Evolutionary conservation across 257 asterid genomes (phyloP), one percentile per base, ranked within the genome.

Genomic region (Fraxinus americana): DNA sequence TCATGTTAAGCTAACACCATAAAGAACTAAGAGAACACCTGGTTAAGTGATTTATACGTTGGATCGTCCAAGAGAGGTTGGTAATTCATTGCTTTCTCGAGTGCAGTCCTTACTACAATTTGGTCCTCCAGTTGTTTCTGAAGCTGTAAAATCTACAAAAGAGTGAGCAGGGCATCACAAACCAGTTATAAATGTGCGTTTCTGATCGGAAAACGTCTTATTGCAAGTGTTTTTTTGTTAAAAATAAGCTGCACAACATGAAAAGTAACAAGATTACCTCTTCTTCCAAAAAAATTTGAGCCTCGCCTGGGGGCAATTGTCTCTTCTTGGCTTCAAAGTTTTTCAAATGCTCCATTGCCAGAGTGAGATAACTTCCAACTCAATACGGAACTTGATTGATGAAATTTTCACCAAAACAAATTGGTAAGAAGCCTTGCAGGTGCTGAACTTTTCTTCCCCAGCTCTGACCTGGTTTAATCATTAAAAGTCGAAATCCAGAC

Each of bases 61-160:
- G 89, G 85, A 81, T 88, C 90, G 66, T 88, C 87, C 25, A 69
- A 67, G 65, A 82, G 78, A 85, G 93, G 92, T 61, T 78, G 88
- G 77, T 74, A 78, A 80, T 79, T 83, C 57, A 86, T 67, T 6
- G 94, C 92, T 63, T 84, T 86, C 83, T 92, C 91, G 12, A 89
- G 89, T 12, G 87, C 88, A 50, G 83, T 82, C 9, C 97, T 83
- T 30, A 81, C 77, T 38, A 73, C 75, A 4, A 84, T 88, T 80
- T 92, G 95, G 78, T 85, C 68, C 54, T 89, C 89, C 41, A 89
- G 84, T 79, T 92, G 92, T 77, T 77, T 84, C 84, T 86, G 86
- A 70, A 91, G 92, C 86, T 86, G 87, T 36, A 48, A 43, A 77
- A 92, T 87, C 97, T 92, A 82, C 77, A 83, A 43, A 43, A 25